phyloP scores from a whole-genome alignment of 768 basidiomycete species.

The Lenzites betulinus region DNA sequence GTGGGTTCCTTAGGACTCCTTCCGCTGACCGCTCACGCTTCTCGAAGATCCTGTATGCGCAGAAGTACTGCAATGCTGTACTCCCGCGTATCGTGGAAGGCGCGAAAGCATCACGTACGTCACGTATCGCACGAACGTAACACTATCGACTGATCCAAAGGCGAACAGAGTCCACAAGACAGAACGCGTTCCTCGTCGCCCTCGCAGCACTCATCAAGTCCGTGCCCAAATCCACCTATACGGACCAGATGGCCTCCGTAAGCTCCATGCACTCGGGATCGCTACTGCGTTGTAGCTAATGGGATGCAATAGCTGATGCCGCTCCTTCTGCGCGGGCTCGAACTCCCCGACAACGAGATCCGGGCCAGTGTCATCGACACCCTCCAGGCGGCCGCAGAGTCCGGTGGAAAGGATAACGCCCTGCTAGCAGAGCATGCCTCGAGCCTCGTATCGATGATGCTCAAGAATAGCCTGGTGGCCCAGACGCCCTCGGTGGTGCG shows the following conservation, averaged over 20 bases:
- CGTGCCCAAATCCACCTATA: constrained; percentile 75
- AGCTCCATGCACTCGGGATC: constrained; percentile 21
- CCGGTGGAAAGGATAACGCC: constrained; percentile 41
- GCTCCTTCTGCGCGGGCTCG: constrained; percentile 81
- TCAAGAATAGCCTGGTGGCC: constrained; percentile 58
- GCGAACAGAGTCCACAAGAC: constrained; percentile 49
- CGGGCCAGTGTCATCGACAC: constrained; percentile 81
- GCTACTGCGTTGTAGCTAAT: not conserved
- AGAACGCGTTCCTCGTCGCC: constrained; percentile 78
- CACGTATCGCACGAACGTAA: not conserved
- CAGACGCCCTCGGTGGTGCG: constrained; percentile 58
- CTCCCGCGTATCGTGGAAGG: constrained; percentile 76
- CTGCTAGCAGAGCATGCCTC: constrained; percentile 68
- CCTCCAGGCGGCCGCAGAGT: constrained; percentile 68
- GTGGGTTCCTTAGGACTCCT: not conserved
- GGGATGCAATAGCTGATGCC: constrained; percentile 73
- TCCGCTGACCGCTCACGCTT: not conserved
- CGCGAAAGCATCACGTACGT: constrained; percentile 59
- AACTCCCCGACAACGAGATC: constrained; percentile 71
- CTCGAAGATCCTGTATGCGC: constrained; percentile 68
- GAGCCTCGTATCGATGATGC: constrained; percentile 68
- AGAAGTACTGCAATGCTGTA: constrained; percentile 71
- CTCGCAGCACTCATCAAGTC: constrained; percentile 79
- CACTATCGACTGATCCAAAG: not conserved
- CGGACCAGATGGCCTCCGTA: constrained; percentile 65